Evolutionary conservation across 2,329 filamentous ascomycete species (phyloP), one percentile per base, ranked within the genome.

Genomic region (Malbranchea zuffiana): DNA sequence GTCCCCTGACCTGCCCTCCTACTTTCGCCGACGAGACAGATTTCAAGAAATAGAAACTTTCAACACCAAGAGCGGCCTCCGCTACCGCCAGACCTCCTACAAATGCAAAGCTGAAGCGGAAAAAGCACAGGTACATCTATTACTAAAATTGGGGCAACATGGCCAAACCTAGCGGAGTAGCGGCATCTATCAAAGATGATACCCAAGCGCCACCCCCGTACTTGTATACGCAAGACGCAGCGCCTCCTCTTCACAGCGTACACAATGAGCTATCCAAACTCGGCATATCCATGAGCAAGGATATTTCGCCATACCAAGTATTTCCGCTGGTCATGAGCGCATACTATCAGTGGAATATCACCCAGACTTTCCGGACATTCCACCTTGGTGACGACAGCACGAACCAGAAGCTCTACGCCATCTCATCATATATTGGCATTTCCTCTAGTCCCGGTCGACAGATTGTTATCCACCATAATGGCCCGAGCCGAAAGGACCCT

Each of bases 261-360:
- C 2, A 12, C 8, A 11, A 27, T 17, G 16, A n/a, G 13, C 11
- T 5, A 15, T 13, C 15, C 2, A 12, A 13, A 2, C 16, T 3
- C 4, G 4, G 2, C 21, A 18, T 35, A 6, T n/a, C 23, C 3
- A 24, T 28, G 10, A 35, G 11, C 33, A 23, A 20, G 16, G 4
- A 3, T 8, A 10, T 20, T 2, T 18, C 24, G 11, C 33, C 18
- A 4, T 27, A 35, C 15, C 33, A 28, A 11, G n/a, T 18, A 8
- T 35, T 35, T 21, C 33, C 33, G 3, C 6, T 16, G 12, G 24
- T 8, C 6, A n/a, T 35, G 24, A 35, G 16, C 16, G 33, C 24
- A 28, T 35, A 35, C 16, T 35, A 27, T 16, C 23, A 28, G 16
- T 27, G 23, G 33, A 35, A 35, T 6, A 19, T 35, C 24, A 35